Evolutionary conservation across 2,329 filamentous ascomycete species (phyloP).

Genomic region (Clarireedia paspali): DNA sequence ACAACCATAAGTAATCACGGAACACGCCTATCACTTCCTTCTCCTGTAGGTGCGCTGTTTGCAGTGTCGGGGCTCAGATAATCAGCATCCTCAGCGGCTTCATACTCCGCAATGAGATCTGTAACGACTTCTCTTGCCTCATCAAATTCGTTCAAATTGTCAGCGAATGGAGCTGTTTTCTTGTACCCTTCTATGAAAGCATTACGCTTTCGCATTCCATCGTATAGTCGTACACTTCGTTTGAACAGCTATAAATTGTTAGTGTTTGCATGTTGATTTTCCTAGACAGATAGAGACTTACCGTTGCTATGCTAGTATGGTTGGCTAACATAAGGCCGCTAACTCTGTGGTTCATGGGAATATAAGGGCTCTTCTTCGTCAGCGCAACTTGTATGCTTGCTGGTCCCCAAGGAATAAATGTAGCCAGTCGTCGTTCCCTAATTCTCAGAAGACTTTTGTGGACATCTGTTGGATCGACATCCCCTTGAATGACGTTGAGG

Average conservation of each 20-base stretch:
- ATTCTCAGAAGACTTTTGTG: conserved; percentile 97
- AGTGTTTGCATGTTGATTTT: conserved; percentile 1
- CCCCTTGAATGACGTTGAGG: conserved; percentile 96
- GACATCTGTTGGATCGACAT: conserved; percentile 95
- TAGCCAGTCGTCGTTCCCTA: conserved; percentile 84
- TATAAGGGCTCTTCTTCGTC: conserved; percentile 93
- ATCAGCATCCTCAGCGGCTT: conserved; percentile 84
- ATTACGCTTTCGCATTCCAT: conserved; percentile 89
- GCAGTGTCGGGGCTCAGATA: conserved; percentile 63
- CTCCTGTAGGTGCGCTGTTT: conserved; percentile 20
- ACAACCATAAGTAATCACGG: conserved; percentile 11
- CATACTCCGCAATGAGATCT: conserved; percentile 89
- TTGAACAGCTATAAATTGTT: conserved; percentile 63
- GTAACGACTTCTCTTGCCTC: conserved; percentile 86
- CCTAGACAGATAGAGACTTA: conserved; percentile 33
- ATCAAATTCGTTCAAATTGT: conserved; percentile 90
- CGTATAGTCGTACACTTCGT: conserved; percentile 85
- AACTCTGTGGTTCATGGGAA: conserved; percentile 87
- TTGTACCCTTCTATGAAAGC: conserved; percentile 96
- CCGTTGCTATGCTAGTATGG: conserved; percentile 91
- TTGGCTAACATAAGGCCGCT: conserved; percentile 97
- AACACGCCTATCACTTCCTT: conserved; percentile 25
- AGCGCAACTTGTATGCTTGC: conserved; percentile 96
- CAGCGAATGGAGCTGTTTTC: conserved; percentile 86
- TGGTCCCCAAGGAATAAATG: conserved; percentile 97